Base-by-base conservation (phyloP, 169 alveolate species). In the Ichthyophthirius multifiliis region DNA sequence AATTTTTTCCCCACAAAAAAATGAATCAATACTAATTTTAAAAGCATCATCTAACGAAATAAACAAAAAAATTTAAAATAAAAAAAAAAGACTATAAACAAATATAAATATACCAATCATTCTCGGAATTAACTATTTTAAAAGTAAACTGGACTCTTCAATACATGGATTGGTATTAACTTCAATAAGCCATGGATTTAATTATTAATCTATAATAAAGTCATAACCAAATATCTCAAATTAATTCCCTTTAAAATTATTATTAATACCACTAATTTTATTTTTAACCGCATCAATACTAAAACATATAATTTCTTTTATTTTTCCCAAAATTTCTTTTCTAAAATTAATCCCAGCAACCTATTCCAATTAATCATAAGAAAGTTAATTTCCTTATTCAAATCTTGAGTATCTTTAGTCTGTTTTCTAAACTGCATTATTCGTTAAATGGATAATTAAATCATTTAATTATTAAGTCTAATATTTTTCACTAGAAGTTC, bases 201-300 rank as follows among this genome's bases (percentile, higher is more conserved):
- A 65, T 30, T 86, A 48, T 7, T 44, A n/a, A 83, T 94, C 97
- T 44, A 94, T 73, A 46, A 94, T 87, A 82, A 94, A 94, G 82
- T 94, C 97, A 82, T 86, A 94, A 43, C 97, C 97, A 77, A 89
- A 90, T 27, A 94, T 77, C 75, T 94, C 97, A 89, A 90, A 94
- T 27, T 94, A 88, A 78, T 63, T n/a, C n/a, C n/a, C n/a, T n/a
- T n/a, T n/a, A n/a, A n/a, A 85, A 47, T 90, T 85, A 44, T 95
- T 65, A 35, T 84, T 86, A 43, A 88, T 81, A 31, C 79, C 74
- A 76, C 90, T 87, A 0, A 94, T 86, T 74, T 90, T 92, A n/a
- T 73, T 88, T 74, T 86, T 82, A 4, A 89, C 90, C 6, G 91
- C 48, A 34, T 84, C 83, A 75, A 88, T 65, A 6, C 91, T 82